Evolutionary conservation across 306 rosid genomes (phyloP), one percentile per base, ranked within the genome.

Genomic region (Glycine latifolia): DNA sequence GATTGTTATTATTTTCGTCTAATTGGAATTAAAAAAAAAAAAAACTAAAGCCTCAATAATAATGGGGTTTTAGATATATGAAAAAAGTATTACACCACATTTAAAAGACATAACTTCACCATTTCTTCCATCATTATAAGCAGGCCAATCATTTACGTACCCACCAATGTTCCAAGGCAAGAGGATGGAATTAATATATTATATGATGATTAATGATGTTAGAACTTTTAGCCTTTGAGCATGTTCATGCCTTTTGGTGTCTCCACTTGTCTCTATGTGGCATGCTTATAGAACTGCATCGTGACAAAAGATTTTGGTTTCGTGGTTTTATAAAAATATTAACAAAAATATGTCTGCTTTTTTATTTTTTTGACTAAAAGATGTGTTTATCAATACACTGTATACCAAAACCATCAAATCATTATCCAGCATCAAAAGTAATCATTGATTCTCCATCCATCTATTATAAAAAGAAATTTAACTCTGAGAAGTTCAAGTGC

Each of bases 361-460:
- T 26, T 26, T 26, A 0, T 26, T 26, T 26, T 26, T 26, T 26
- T 26, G 31, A 26, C 31, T 26, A 26, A 26, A 26, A 20, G 17
- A 41, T 44, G 52, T 31, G 33, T 55, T 65, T 55, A 44, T 37
- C 3, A 0, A 37, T 37, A 12, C 33, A 16, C 13, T 33, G 33
- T 43, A 8, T 55, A 81, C 79, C 80, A 81, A 73, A 81, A 10
- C 75, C 80, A 54, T 58, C 67, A 80, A 71, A 37, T 37, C 41
- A 79, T 70, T 71, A 59, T 52, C 35, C 10, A 8, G 48, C 33
- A 47, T 61, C 3, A 3, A 12, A 20, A 76, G 5, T 44, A 10
- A 41, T 33, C 17, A 7, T 44, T 13, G 46, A 43, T 75, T 41
- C 52, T 58, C 16, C 55, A 0, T 41, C 16, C 37, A 0, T 58